Base-by-base conservation (phyloP, 768 basidiomycete genomes). In the Omphalotus guepiniiformis region DNA sequence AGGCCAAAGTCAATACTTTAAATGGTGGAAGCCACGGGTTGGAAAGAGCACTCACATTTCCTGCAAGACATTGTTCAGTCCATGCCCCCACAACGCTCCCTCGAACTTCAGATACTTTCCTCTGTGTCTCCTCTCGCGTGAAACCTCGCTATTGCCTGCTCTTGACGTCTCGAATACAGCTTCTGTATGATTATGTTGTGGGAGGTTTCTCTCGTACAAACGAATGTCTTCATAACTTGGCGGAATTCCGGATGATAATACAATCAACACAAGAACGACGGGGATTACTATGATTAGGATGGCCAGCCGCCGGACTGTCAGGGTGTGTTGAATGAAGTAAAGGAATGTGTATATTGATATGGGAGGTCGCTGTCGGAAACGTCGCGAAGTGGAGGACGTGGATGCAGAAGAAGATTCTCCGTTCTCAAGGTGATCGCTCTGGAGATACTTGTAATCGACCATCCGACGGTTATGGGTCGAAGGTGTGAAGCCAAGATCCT, bases 21-120 rank as follows among this genome's bases (percentile, higher is more conserved):
- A 15, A 5, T 18, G 11, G 23, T 23, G 16, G 34, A 22, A 48
- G n/a, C 16, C 40, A 25, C 26, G 40, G 15, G n/a, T n/a, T n/a
- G n/a, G n/a, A 30, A 34, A 38, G 16, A 42, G 15, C 7, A 64
- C 73, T n/a, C 49, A 77, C 75, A 73, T 55, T 59, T 78, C 76
- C 42, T 74, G 74, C 22, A 78, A 55, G 45, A 69, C 68, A 54
- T 79, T 79, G 54, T 78, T 78, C 74, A 74, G 76, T 4, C 76
- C 76, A 37, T 46, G 44, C 7, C 44, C 44, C 44, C 44, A 46
- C 34, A 46, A 36, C 2, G 44, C 44, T 7, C 44, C 44, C 23
- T 46, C 44, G 15, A 46, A 46, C 44, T 36, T 36, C 11, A 46
- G 44, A 46, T 46, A 46, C 28, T 46, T 46, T 19, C 44, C 38